phyloP scores from a whole-genome alignment of 768 basidiomycete genomes.

The Leccinum barrowsii region DNA sequence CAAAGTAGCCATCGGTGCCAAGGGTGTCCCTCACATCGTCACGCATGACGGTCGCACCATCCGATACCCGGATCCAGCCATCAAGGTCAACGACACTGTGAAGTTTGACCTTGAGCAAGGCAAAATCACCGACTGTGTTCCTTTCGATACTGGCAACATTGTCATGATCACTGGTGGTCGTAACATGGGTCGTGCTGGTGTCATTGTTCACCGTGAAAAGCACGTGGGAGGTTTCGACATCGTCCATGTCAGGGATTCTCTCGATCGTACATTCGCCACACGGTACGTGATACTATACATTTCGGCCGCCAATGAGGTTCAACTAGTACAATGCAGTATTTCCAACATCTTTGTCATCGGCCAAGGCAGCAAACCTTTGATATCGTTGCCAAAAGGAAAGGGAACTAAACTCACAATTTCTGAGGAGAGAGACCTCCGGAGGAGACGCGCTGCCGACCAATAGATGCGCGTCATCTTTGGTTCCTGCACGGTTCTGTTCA shows the following conservation, averaged over 20 bases:
- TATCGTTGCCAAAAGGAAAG: slow-evolving; percentile 96
- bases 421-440: slow-evolving; percentile 91
- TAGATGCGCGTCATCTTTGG: slow-evolving; percentile 32
- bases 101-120: slow-evolving; percentile 94
- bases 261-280: slow-evolving; percentile 96
- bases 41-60: slow-evolving; percentile 99
- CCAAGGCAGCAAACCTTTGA: slow-evolving; percentile 92
- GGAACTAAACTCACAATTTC: slow-evolving; percentile 97
- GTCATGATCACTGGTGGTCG: slow-evolving; percentile 98
- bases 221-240: slow-evolving; percentile 99
- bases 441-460: slow-evolving; percentile 75
- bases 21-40: slow-evolving; percentile 95
- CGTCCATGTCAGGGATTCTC: slow-evolving; percentile 92
- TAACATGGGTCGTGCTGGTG: slow-evolving; percentile 98
- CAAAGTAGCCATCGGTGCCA: slow-evolving; percentile 85
- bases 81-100: slow-evolving; percentile 96
- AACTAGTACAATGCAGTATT: slow-evolving; percentile 49
- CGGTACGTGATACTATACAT: slow-evolving; percentile 53
- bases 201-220: slow-evolving; percentile 95
- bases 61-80: slow-evolving; percentile 95
- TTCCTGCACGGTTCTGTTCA: slow-evolving; percentile 4
- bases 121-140: slow-evolving; percentile 90
- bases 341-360: slow-evolving; percentile 99
- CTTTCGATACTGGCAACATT: slow-evolving; percentile 96
- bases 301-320: background rate